Evolutionary conservation across 2,329 filamentous ascomycete species (phyloP).

Genomic region (Penicillium palitans): DNA sequence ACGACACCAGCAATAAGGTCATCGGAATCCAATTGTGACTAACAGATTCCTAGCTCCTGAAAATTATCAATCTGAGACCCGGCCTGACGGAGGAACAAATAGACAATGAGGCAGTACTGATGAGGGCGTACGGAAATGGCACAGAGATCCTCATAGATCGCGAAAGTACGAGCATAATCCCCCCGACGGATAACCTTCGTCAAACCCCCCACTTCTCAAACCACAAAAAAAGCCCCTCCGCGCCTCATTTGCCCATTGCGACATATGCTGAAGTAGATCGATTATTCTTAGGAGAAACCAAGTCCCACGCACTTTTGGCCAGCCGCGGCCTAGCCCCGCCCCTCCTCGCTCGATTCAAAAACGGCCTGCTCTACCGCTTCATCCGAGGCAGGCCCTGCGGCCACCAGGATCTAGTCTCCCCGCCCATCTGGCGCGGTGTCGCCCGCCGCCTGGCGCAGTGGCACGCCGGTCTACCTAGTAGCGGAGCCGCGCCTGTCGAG

Average conservation of each 20-base stretch:
- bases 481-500: conserved; percentile 40
- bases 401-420: conserved; percentile 74
- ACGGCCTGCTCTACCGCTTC: conserved; percentile 93
- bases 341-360: conserved; percentile 87
- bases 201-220: neutral
- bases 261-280: conserved; percentile 36
- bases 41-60: conserved; percentile 46
- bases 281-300: conserved; percentile 55
- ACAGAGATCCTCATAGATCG: conserved; percentile 96
- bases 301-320: conserved; percentile 81
- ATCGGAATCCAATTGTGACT: neutral
- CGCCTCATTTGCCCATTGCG: conserved; percentile 33
- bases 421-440: conserved; percentile 77
- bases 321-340: conserved; percentile 78
- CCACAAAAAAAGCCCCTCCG: neutral
- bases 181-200: conserved; percentile 3
- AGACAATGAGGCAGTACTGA: conserved; percentile 80
- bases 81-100: conserved; percentile 73
- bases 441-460: conserved; percentile 85
- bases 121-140: conserved; percentile 91
- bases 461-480: conserved; percentile 72
- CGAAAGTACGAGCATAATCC: conserved; percentile 64
- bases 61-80: conserved; percentile 53
- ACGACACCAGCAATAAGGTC: neutral
- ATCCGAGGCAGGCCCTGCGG: conserved; percentile 78